A percentile compares a stretch with the other conserved stretches of the same genome.
Evolutionary conservation across 2,329 filamentous ascomycete genomes (phyloP).

Genomic region (Fusarium cyanostomum): DNA sequence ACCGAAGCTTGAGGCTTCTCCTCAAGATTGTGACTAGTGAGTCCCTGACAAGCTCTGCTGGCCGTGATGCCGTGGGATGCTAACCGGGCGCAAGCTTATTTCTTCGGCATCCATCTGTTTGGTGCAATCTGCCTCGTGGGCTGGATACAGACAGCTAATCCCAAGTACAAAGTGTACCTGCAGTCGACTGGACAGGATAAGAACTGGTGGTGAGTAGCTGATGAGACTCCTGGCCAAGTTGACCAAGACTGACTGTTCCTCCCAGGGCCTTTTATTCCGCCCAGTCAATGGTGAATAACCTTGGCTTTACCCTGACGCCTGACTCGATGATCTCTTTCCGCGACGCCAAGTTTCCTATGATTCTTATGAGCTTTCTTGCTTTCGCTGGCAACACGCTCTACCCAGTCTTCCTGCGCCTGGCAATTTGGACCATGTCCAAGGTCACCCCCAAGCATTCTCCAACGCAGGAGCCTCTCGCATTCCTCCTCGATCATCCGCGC

Average conservation of each 20-base stretch:
- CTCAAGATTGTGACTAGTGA: slow-evolving; percentile 55
- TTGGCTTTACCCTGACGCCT: slow-evolving; percentile 63
- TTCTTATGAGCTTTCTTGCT: slow-evolving; percentile 59
- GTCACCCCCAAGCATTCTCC: slow-evolving; percentile 49
- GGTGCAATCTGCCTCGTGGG: slow-evolving; percentile 57
- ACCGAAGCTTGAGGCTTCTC: slow-evolving; percentile 58
- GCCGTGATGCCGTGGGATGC: background rate
- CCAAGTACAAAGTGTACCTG: slow-evolving; percentile 53
- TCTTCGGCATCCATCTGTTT: slow-evolving; percentile 56
- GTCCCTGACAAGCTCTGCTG: background rate
- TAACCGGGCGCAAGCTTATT: slow-evolving; percentile 49
- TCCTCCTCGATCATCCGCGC: slow-evolving; percentile 69
- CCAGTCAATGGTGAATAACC: slow-evolving; percentile 61
- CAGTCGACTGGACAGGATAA: slow-evolving; percentile 49
- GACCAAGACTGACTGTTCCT: background rate
- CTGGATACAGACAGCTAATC: slow-evolving; percentile 55
- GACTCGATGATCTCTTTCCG: slow-evolving; percentile 62
- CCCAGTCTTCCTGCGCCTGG: slow-evolving; percentile 65
- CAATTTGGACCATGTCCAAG: slow-evolving; percentile 65
- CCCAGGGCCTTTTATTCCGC: slow-evolving; percentile 58
- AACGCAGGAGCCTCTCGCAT: slow-evolving; percentile 57
- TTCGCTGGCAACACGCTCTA: slow-evolving; percentile 65
- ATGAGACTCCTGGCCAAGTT: accelerated
- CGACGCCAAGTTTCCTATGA: slow-evolving; percentile 53
- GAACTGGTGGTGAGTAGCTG: slow-evolving; percentile 57